These are phyloP conservation scores for Suillus luteus DNA, from an alignment of 768 basidiomycete species.

Conservation along the genomic window DNA sequence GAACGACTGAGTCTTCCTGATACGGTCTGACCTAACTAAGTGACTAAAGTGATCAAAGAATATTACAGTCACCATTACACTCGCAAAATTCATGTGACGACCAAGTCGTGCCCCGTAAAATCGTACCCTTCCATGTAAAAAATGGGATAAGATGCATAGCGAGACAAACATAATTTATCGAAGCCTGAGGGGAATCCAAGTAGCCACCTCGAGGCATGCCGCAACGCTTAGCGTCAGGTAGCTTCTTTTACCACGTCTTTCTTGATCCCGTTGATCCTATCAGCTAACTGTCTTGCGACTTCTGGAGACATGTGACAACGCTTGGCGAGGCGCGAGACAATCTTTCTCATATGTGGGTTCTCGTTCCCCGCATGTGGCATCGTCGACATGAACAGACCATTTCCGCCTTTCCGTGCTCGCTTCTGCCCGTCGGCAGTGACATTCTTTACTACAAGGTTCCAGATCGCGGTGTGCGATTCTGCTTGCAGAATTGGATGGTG, in stretches of 20 bases:
- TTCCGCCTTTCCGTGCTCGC: conserved; percentile 27
- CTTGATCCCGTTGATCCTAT: too few species aligned
- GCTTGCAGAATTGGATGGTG: conserved; percentile 13
- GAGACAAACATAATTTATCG: not conserved
- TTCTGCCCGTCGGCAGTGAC: conserved; percentile 27
- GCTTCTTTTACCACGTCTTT: not conserved
- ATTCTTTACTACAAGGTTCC: conserved; percentile 20
- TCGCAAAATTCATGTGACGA: too few species aligned
- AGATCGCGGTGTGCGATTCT: conserved; percentile 32
- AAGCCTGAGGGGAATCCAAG: not conserved
- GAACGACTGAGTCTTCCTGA: too few species aligned
- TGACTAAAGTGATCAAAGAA: too few species aligned
- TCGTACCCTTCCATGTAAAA: too few species aligned
- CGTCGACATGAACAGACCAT: conserved; percentile 12
- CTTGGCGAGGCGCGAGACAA: conserved; percentile 27
- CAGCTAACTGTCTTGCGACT: conserved; percentile 24
- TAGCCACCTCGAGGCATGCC: too few species aligned
- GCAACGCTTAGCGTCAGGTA: not conserved
- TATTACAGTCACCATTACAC: too few species aligned
- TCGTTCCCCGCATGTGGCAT: conserved; percentile 22
- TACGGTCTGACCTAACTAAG: too few species aligned
- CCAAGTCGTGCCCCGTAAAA: too few species aligned
- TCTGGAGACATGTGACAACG: conserved; percentile 27
- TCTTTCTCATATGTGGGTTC: conserved; percentile 23
- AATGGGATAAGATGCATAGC: too few species aligned